A percentile compares a stretch with the other conserved stretches of the same genome.
Conservation (phyloP, 345 rosid species). For the Angophora floribunda region DNA sequence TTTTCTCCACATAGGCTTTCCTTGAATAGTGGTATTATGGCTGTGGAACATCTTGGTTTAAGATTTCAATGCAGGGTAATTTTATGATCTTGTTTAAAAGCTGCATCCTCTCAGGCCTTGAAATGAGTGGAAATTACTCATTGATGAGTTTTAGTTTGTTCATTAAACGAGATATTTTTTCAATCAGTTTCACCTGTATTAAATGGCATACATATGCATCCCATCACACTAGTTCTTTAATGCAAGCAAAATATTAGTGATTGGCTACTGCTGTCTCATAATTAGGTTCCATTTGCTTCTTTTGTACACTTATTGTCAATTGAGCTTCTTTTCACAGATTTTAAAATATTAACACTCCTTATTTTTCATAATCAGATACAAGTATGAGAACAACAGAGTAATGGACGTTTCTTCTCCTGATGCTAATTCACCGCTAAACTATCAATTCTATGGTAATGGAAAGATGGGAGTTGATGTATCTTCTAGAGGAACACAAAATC, state of each 20-base stretch:
- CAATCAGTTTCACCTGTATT: not conserved
- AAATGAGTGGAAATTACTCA: not conserved
- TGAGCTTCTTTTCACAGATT: not conserved
- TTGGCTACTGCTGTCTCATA: not conserved
- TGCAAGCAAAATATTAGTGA: not conserved
- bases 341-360: not conserved
- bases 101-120: not conserved
- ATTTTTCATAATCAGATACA: conserved; percentile 37
- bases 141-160: not conserved
- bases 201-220: not conserved
- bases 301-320: not conserved
- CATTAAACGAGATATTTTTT: not conserved
- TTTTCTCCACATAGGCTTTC: not conserved
- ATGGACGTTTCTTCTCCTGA: conserved; percentile 70
- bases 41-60: not conserved
- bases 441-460: conserved; percentile 72
- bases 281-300: not conserved
- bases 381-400: conserved; percentile 81
- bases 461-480: conserved; percentile 51
- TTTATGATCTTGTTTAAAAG: not conserved
- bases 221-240: not conserved
- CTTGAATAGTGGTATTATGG: not conserved
- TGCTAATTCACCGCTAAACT: conserved; percentile 55
- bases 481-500: conserved; percentile 78
- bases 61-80: not conserved